Evolutionary conservation across 495 filamentous ascomycete species (phyloP).

Genomic region (Xylaria scruposa): DNA sequence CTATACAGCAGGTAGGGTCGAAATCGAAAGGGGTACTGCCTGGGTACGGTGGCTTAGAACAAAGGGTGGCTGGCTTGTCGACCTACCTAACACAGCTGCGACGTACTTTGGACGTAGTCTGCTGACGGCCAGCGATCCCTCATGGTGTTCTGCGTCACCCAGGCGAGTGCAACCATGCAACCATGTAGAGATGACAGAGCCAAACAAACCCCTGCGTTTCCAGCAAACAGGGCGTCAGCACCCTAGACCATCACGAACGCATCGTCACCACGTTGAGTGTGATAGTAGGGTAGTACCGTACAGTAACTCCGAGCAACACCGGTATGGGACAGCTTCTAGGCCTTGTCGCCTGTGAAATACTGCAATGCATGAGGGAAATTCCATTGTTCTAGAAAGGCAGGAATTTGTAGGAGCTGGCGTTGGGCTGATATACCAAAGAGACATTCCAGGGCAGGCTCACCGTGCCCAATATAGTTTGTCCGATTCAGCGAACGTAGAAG

Average conservation of each 20-base stretch:
- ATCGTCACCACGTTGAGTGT: slow-evolving; percentile 3
- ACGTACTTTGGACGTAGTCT: slow-evolving; percentile 11
- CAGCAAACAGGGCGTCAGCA: slow-evolving; percentile 12
- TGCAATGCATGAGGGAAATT: neutral
- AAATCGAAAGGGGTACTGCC: slow-evolving; percentile 1
- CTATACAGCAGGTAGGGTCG: neutral
- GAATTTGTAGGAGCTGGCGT: neutral
- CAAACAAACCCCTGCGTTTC: slow-evolving; percentile 11
- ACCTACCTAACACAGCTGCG: slow-evolving; percentile 14
- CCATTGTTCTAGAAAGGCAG: slow-evolving; percentile 9
- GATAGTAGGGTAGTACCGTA: slow-evolving; percentile 5
- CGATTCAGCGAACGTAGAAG: neutral
- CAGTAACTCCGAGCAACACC: slow-evolving; percentile 13
- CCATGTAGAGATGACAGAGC: neutral
- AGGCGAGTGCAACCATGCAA: slow-evolving; percentile 21
- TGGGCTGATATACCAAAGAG: neutral
- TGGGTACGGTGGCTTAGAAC: neutral
- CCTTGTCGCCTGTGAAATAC: neutral
- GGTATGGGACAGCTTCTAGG: neutral
- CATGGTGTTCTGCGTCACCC: slow-evolving; percentile 17
- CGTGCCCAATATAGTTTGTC: neutral
- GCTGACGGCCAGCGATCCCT: slow-evolving; percentile 13
- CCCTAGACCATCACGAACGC: slow-evolving; percentile 13
- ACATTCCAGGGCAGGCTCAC: neutral
- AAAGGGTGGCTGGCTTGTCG: slow-evolving; percentile 14